Evolutionary conservation across 148 eudicot species (phyloP).

Genomic region (Camellia sinensis): DNA sequence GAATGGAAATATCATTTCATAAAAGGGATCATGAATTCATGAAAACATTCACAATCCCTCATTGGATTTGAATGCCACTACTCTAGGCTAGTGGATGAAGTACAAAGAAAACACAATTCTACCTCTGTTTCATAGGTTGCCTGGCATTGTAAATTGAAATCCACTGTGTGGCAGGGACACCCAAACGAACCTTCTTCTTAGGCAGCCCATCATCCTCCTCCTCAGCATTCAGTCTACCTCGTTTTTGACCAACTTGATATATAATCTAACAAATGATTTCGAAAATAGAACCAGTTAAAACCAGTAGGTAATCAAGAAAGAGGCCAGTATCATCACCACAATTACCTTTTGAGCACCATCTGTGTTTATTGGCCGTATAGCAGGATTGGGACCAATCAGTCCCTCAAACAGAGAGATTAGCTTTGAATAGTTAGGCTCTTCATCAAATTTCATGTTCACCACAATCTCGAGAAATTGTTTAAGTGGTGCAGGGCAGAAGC

Average conservation of each 20-base stretch:
- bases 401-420: constrained; percentile 76
- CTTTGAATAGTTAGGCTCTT: constrained; percentile 89
- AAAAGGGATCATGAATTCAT: background rate
- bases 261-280: constrained; percentile 35
- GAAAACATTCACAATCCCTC: background rate
- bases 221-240: constrained; percentile 61
- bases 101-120: constrained; percentile 1
- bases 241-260: constrained; percentile 83
- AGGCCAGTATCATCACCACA: constrained; percentile 1
- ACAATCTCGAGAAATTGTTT: constrained; percentile 72
- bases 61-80: background rate
- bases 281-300: constrained; percentile 3
- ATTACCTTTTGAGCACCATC: constrained; percentile 92
- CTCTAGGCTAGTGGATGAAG: background rate
- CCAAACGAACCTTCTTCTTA: constrained; percentile 74
- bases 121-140: constrained; percentile 92
- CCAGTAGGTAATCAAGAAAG: constrained; percentile 1
- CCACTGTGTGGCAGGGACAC: constrained; percentile 91
- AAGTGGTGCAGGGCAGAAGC: constrained; percentile 74
- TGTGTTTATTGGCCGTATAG: constrained; percentile 75
- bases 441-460: constrained; percentile 90
- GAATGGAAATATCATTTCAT: background rate
- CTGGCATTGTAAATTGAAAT: constrained; percentile 84
- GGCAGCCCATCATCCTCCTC: constrained; percentile 78
- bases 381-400: constrained; percentile 72